These are phyloP conservation scores for Wickerhamiella parazyma DNA, from an alignment of 805 yeast genomes.

Conservation along the genomic window DNA sequence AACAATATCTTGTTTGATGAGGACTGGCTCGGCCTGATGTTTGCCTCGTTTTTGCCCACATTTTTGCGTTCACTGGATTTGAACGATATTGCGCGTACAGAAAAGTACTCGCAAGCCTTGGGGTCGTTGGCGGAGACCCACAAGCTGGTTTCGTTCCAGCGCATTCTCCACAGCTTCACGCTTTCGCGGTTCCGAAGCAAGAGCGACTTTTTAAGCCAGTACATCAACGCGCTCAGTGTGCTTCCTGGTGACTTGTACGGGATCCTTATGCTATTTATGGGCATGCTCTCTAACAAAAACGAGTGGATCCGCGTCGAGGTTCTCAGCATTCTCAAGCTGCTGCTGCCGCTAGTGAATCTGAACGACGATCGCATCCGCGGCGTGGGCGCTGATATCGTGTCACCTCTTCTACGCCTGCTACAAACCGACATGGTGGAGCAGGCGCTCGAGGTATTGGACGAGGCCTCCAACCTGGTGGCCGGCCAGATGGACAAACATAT, in stretches of 20 bases:
- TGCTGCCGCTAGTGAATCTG: slow-evolving; percentile 68
- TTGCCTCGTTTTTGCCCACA: slow-evolving; percentile 71
- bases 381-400: slow-evolving; percentile 87
- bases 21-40: slow-evolving; percentile 52
- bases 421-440: slow-evolving; percentile 78
- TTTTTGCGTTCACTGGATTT: slow-evolving; percentile 65
- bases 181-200: slow-evolving; percentile 78
- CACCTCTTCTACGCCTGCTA: slow-evolving; percentile 69
- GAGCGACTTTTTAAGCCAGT: slow-evolving; percentile 74
- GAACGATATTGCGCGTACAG: slow-evolving; percentile 35
- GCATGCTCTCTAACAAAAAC: slow-evolving; percentile 61
- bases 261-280: slow-evolving; percentile 59
- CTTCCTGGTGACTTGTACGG: slow-evolving; percentile 45
- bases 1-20: slow-evolving; percentile 69
- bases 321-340: slow-evolving; percentile 55
- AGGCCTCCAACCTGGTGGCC: slow-evolving; percentile 72
- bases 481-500: slow-evolving; percentile 85
- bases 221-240: slow-evolving; percentile 59
- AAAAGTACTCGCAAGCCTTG: slow-evolving; percentile 33
- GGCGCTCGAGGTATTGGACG: slow-evolving; percentile 83
- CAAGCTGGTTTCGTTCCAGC: slow-evolving; percentile 31
- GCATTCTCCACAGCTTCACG: slow-evolving; percentile 63
- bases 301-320: slow-evolving; percentile 74
- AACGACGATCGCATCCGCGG: slow-evolving; percentile 60
- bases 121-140: slow-evolving; percentile 26